Conservation (phyloP, 257 asterid species). For the Solanum sejunctum region DNA sequence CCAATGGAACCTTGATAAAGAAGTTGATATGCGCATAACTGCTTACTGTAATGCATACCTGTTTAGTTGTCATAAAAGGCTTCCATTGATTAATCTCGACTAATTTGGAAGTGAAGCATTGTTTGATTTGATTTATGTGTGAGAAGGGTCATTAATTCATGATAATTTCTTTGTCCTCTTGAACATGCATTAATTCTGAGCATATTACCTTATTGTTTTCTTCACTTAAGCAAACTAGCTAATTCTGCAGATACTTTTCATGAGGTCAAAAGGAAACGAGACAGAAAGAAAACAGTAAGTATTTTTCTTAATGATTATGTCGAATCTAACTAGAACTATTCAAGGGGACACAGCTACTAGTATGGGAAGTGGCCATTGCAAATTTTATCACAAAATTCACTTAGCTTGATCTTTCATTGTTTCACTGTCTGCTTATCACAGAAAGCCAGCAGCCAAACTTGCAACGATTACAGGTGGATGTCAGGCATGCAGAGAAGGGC, state of each 20-base stretch:
- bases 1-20: too few relatives aligned
- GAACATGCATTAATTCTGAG: neutral
- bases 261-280: constrained; percentile 49
- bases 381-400: neutral
- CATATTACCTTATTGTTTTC: neutral
- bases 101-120: too few relatives aligned
- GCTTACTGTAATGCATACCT: too few relatives aligned
- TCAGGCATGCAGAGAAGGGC: constrained; percentile 26
- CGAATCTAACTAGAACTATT: neutral
- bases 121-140: too few relatives aligned
- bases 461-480: constrained; percentile 7
- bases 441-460: constrained; percentile 13
- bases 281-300: constrained; percentile 39
- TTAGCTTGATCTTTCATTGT: neutral
- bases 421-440: constrained; percentile 8
- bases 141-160: too few relatives aligned
- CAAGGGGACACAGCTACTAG: neutral
- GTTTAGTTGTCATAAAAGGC: too few relatives aligned
- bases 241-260: constrained; percentile 49
- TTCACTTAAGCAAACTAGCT: neutral
- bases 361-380: neutral
- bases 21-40: too few relatives aligned
- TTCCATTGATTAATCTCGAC: too few relatives aligned
- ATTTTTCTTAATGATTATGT: neutral
- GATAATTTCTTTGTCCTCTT: too few relatives aligned